A percentile compares a stretch with the other conserved stretches of the same genome.
phyloP scores from a whole-genome alignment of 2,329 filamentous ascomycete species.

The Leptoxyphium fumago region DNA sequence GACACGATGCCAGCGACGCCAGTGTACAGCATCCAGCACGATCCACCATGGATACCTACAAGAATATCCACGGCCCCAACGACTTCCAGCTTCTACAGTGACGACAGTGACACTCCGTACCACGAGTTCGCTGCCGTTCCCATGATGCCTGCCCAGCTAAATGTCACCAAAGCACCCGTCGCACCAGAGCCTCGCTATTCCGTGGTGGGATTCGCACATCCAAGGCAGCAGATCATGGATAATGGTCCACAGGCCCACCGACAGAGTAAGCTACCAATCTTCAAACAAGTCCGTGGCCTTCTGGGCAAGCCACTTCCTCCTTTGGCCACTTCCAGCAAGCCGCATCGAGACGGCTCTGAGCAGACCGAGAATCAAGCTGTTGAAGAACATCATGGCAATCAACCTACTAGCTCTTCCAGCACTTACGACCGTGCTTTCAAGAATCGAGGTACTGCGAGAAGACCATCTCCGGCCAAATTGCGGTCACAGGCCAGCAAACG shows the following conservation, averaged over 20 bases:
- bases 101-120: conserved; percentile 14
- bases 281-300: conserved; percentile 20
- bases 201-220: conserved; percentile 4
- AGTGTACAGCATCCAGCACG: conserved; percentile 21
- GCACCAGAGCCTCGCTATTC: background rate
- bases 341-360: conserved; percentile 10
- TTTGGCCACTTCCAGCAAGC: conserved; percentile 4
- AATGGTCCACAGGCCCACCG: conserved; percentile 9
- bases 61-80: conserved; percentile 19
- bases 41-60: conserved; percentile 15
- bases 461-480: conserved; percentile 3
- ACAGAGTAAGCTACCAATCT: conserved; percentile 16
- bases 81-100: conserved; percentile 22
- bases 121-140: background rate
- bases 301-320: conserved; percentile 15
- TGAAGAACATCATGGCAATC: conserved; percentile 3
- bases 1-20: conserved; percentile 15
- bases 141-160: background rate
- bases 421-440: conserved; percentile 9
- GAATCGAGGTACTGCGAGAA: conserved; percentile 2
- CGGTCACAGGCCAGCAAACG: conserved; percentile 4
- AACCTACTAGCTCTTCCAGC: conserved; percentile 7
- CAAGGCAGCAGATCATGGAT: conserved; percentile 12
- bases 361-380: conserved; percentile 6
- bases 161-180: conserved; percentile 3